These are phyloP conservation scores for Conticribra weissflogii DNA, from an alignment of 108 stramenopile genomes.

Conservation along the genomic window DNA sequence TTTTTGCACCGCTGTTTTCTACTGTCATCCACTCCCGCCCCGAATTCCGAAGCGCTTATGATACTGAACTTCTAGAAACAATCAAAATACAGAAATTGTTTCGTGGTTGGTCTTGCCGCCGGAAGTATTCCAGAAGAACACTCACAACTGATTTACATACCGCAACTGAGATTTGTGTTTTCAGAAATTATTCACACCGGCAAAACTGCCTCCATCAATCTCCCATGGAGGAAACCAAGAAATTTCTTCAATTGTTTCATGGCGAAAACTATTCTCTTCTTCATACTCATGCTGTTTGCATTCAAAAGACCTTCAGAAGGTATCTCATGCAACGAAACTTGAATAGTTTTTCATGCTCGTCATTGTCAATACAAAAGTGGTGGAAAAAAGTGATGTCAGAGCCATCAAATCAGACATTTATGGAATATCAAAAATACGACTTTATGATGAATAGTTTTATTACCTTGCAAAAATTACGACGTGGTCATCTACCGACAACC, in stretches of 20 bases:
- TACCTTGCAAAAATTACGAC: not conserved
- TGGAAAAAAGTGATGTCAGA: not conserved
- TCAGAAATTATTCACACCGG: too few species aligned
- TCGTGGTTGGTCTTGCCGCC: constrained; percentile 12
- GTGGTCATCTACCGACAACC: too few species aligned
- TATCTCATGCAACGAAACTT: not conserved
- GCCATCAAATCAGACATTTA: not conserved
- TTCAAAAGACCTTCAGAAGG: not conserved
- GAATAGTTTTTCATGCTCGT: not conserved
- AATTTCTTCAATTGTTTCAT: too few species aligned
- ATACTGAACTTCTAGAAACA: not conserved
- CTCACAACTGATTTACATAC: too few species aligned
- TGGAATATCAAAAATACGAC: not conserved
- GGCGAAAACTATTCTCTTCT: too few species aligned
- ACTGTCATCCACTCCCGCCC: too few species aligned
- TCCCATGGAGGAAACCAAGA: too few species aligned
- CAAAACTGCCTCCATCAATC: too few species aligned
- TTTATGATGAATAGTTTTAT: not conserved
- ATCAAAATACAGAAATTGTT: constrained; percentile 11
- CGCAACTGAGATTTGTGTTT: too few species aligned
- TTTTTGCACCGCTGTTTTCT: too few species aligned
- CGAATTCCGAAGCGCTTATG: not conserved
- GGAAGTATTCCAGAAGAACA: not conserved
- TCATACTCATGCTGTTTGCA: too few species aligned
- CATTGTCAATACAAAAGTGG: not conserved